These are phyloP conservation scores for Cytidiella melzeri DNA, from an alignment of 768 basidiomycete genomes.

Conservation along the genomic window DNA sequence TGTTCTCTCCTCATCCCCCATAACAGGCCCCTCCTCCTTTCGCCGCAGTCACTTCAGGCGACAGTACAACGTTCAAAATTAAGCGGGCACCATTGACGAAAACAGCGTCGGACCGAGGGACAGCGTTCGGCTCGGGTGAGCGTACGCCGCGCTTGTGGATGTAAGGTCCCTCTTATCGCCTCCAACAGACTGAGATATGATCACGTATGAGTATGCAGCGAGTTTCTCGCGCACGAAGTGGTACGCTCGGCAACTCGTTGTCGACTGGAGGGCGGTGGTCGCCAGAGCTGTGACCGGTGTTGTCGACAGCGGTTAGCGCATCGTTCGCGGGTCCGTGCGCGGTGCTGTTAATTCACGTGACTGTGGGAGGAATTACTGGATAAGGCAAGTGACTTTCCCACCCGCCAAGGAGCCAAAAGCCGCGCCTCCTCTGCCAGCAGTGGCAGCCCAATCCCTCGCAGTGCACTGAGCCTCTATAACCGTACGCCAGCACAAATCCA, in stretches of 20 bases:
- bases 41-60: too few species aligned
- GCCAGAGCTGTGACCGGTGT: background rate
- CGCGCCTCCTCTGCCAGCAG: slow-evolving; percentile 5
- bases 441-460: slow-evolving; percentile 10
- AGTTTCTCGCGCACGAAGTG: background rate
- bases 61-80: too few species aligned
- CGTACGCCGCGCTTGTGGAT: too few species aligned
- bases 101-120: too few species aligned
- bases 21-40: too few species aligned
- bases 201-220: background rate
- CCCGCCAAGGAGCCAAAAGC: slow-evolving; percentile 7
- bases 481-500: background rate
- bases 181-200: too few species aligned
- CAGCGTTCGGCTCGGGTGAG: too few species aligned
- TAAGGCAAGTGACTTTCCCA: background rate
- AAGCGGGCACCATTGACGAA: too few species aligned
- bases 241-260: background rate
- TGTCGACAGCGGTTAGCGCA: too few species aligned
- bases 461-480: slow-evolving; percentile 5
- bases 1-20: too few species aligned
- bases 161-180: too few species aligned
- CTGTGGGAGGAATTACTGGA: background rate
- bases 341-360: background rate
- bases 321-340: too few species aligned
- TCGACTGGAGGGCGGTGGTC: background rate